These are phyloP conservation scores for Aleurites moluccanus DNA, from an alignment of 441 rosid species.

Conservation along the genomic window DNA sequence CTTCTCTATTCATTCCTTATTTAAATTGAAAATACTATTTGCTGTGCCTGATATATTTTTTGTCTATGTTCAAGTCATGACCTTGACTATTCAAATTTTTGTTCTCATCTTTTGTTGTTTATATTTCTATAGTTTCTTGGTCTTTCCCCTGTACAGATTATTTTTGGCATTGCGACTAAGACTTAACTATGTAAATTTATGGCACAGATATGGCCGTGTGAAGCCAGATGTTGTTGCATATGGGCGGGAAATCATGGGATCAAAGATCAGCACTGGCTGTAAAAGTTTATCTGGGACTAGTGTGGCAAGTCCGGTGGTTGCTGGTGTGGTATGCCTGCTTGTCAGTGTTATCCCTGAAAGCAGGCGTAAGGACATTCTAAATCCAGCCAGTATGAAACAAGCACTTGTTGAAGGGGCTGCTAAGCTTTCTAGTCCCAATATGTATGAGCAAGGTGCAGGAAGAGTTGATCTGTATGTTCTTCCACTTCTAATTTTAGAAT, in stretches of 20 bases:
- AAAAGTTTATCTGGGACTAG: conserved; percentile 98
- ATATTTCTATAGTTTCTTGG: not conserved
- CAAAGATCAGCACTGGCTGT: conserved; percentile 96
- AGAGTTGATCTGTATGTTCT: conserved; percentile 89
- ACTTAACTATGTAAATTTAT: conserved; percentile 9
- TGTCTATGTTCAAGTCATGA: not conserved
- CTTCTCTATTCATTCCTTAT: conserved; percentile 1
- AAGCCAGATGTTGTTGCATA: conserved; percentile 98
- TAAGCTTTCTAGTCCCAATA: conserved; percentile 91
- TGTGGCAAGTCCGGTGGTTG: conserved; percentile 99
- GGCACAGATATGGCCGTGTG: conserved; percentile 85
- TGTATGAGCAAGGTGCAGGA: conserved; percentile 99
- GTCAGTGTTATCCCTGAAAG: conserved; percentile 83
- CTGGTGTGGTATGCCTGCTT: conserved; percentile 96
- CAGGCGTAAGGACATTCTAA: conserved; percentile 63
- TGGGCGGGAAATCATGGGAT: conserved; percentile 97
- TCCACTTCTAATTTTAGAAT: conserved; percentile 7
- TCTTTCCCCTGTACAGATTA: not conserved
- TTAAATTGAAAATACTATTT: not conserved
- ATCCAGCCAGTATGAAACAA: conserved; percentile 99
- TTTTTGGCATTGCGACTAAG: not conserved
- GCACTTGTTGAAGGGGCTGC: conserved; percentile 99
- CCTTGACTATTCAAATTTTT: not conserved
- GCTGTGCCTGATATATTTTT: not conserved
- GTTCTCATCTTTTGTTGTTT: not conserved